These are phyloP conservation scores for Bondarzewia mesenterica DNA, from an alignment of 1,284 basidiomycete genomes.

Conservation along the genomic window DNA sequence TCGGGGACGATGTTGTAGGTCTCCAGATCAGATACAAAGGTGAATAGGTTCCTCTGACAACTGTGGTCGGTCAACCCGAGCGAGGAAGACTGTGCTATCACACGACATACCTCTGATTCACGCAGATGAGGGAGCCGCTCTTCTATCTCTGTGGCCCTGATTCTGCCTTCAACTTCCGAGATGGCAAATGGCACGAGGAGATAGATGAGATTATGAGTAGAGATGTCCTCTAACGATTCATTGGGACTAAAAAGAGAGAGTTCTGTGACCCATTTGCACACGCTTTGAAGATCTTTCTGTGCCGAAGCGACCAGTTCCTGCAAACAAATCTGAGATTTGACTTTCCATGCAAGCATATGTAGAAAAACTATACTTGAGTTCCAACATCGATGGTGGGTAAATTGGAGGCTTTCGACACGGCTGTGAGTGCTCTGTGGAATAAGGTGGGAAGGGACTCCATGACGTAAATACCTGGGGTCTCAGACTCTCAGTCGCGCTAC, in stretches of 20 bases:
- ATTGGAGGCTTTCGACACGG: slow-evolving; percentile 34
- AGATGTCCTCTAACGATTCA: slow-evolving; percentile 79
- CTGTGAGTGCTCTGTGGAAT: slow-evolving; percentile 34
- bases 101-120: slow-evolving; percentile 48
- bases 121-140: slow-evolving; percentile 53
- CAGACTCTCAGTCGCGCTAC: background rate
- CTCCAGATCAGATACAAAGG: slow-evolving; percentile 53
- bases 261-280: slow-evolving; percentile 41
- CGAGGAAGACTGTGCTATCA: slow-evolving; percentile 5
- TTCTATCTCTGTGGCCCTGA: slow-evolving; percentile 47
- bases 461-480: slow-evolving; percentile 8
- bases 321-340: too few relatives aligned
- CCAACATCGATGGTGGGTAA: slow-evolving; percentile 39
- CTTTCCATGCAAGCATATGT: too few relatives aligned
- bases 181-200: slow-evolving; percentile 69
- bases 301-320: slow-evolving; percentile 54
- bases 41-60: slow-evolving; percentile 45
- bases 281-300: slow-evolving; percentile 41
- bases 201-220: slow-evolving; percentile 75
- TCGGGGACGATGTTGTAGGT: slow-evolving; percentile 64
- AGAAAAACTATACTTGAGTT: slow-evolving; percentile 46
- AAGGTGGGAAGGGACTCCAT: slow-evolving; percentile 27
- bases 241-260: slow-evolving; percentile 83
- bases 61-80: slow-evolving; percentile 13
- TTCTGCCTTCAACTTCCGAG: slow-evolving; percentile 65